These are phyloP conservation scores for Borovskyia barvae DNA, from an alignment of 208 protist species.

Conservation along the genomic window DNA sequence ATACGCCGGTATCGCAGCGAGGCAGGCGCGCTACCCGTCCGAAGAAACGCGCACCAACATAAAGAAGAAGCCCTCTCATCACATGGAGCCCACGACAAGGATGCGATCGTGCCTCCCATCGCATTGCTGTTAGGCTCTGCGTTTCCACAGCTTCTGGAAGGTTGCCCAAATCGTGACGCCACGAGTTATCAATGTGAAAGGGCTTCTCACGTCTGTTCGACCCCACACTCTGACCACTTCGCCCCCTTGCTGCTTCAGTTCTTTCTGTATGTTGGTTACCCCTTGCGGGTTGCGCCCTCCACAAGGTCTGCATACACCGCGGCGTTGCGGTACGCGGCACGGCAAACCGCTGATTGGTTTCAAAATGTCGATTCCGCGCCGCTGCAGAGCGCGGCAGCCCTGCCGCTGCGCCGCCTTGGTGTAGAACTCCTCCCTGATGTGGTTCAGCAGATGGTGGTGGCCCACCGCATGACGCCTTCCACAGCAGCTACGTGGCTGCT, in stretches of 20 bases:
- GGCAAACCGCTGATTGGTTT: constrained; percentile 8
- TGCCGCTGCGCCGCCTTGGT: constrained; percentile 1
- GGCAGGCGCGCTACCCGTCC: not conserved
- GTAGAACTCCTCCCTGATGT: constrained; percentile 11
- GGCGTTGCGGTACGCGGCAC: constrained; percentile 1
- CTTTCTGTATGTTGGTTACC: constrained; percentile 19
- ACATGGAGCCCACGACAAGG: no score
- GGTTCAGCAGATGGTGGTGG: constrained; percentile 9
- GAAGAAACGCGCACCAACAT: not conserved
- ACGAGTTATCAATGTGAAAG: no score
- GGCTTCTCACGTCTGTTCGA: no score
- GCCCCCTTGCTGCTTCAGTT: constrained; percentile 8
- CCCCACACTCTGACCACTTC: no score
- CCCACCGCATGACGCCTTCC: constrained; percentile 10
- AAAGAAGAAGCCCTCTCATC: no score
- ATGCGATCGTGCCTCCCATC: not conserved
- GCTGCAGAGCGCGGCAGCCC: no score
- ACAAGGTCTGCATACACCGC: not conserved
- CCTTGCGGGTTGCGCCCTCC: constrained; percentile 3
- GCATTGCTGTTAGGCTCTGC: constrained; percentile 3
- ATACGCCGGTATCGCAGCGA: constrained; percentile 10
- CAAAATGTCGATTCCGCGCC: not conserved
- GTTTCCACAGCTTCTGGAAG: constrained; percentile 9
- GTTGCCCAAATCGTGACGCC: no score
- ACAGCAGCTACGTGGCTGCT: constrained; percentile 21